Evolutionary conservation across 2,329 filamentous ascomycete species (phyloP), one percentile per base, ranked within the genome.

Genomic region (Cadophora malorum): DNA sequence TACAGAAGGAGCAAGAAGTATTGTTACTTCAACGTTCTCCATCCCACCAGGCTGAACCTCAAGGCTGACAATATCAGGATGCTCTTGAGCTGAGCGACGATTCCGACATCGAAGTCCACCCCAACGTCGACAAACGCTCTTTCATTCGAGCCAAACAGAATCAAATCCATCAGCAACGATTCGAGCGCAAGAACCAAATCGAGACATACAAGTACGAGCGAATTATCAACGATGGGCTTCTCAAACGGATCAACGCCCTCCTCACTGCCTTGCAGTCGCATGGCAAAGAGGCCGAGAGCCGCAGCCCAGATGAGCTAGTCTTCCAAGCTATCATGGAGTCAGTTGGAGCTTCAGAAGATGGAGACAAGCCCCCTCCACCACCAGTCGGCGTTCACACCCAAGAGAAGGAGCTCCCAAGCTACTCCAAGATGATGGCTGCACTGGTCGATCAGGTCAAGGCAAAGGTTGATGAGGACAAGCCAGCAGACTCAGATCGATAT

Each of bases 341-440:
- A 45, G 90, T 91, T 9, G 87, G 87, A 21, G 85, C 91, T 71
- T 85, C 89, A 56, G 87, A 90, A 67, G 92, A 96, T 75, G 63
- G 50, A 6, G 88, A 93, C 77, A 88, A 88, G 70, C 92, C 93
- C 3, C 90, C 91, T 9, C 84, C 87, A 61, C 84, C 91, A 28
- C 94, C 94, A 1, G 90, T 90, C 72, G 94, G 92, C 58, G 91
- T 97, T 33, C 91, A 96, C 77, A 85, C 86, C 52, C 85, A 93
- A 65, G 89, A 91, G 74, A 89, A 90, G 35, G 78, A 85, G 76
- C 88, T 92, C 74, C 93, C 92, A 0, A 91, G 90, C 16, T 99
- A 97, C 78, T 96, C 93, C 49, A 93, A 96, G 83, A 99, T 99
- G 96, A 94, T 99, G 91, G 92, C 92, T n/a, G 89, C 90, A n/a